Evolutionary conservation across 2,329 filamentous ascomycete genomes (phyloP).

Genomic region (Lecanosticta acicola): DNA sequence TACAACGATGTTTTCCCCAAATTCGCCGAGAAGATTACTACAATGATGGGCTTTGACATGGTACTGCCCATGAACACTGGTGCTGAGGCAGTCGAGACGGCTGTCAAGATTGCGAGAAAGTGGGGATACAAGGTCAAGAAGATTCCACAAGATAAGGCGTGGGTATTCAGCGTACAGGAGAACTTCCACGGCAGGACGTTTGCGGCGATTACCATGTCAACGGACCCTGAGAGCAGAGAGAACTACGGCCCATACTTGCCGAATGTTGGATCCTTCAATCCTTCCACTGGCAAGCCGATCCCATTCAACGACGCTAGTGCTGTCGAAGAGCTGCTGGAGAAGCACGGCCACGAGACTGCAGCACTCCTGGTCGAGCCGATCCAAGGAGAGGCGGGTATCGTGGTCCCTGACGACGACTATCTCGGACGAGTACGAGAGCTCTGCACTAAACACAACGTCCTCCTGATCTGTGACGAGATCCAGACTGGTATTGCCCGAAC

Average conservation of each 20-base stretch:
- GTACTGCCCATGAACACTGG: slow-evolving; percentile 97
- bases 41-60: slow-evolving; percentile 94
- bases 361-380: slow-evolving; percentile 95
- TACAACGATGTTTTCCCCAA: slow-evolving; percentile 97
- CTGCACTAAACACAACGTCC: slow-evolving; percentile 91
- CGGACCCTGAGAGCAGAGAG: slow-evolving; percentile 88
- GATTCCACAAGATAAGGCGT: slow-evolving; percentile 74
- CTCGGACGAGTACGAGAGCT: slow-evolving; percentile 71
- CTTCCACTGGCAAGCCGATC: slow-evolving; percentile 70
- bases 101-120: slow-evolving; percentile 91
- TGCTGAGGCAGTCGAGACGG: slow-evolving; percentile 92
- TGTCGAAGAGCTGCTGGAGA: slow-evolving; percentile 70
- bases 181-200: slow-evolving; percentile 99
- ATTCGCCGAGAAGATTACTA: slow-evolving; percentile 87
- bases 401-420: slow-evolving; percentile 89
- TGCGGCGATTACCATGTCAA: slow-evolving; percentile 90
- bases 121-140: slow-evolving; percentile 97
- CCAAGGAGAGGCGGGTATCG: slow-evolving; percentile 93
- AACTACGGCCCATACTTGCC: slow-evolving; percentile 97
- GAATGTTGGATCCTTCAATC: slow-evolving; percentile 71
- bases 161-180: slow-evolving; percentile 77
- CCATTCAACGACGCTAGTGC: slow-evolving; percentile 81
- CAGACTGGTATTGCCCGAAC: slow-evolving; percentile 96
- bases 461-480: slow-evolving; percentile 97
- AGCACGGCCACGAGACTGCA: slow-evolving; percentile 76